Conservation (phyloP, 306 rosid species). For the Datisca glomerata region DNA sequence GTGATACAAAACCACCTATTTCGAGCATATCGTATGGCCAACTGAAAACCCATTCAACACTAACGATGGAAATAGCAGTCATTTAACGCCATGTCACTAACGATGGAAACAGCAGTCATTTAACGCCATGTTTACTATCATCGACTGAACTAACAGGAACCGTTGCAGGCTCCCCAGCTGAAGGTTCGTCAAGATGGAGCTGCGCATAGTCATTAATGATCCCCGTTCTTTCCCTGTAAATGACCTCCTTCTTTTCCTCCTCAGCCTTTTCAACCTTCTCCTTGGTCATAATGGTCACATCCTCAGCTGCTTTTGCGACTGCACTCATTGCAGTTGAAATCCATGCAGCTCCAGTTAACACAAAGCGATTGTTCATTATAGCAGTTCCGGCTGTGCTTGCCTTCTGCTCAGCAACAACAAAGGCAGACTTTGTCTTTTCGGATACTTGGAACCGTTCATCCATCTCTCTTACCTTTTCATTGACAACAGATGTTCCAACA, state of each 20-base stretch:
- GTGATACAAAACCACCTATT: no score
- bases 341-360: conserved; percentile 54
- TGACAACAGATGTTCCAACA: conserved; percentile 40
- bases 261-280: conserved; percentile 59
- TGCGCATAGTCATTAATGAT: conserved; percentile 25
- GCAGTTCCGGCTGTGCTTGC: conserved; percentile 64
- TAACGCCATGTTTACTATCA: conserved; percentile 10
- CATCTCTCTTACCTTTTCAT: conserved; percentile 58
- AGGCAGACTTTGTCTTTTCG: conserved; percentile 50
- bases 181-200: conserved; percentile 35
- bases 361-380: conserved; percentile 45
- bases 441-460: conserved; percentile 44
- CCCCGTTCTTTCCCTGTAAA: conserved; percentile 25
- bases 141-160: conserved; percentile 46
- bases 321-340: conserved; percentile 39
- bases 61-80: no score
- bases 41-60: no score
- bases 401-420: conserved; percentile 62
- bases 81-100: neutral
- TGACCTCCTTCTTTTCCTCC: conserved; percentile 36
- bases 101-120: no score
- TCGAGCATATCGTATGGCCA: no score
- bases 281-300: conserved; percentile 43
- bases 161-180: conserved; percentile 26
- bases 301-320: conserved; percentile 54